Percentiles rank a stretch among this genome's conserved stretches.
These are phyloP conservation scores for Pleurotus sapidus DNA, from an alignment of 768 basidiomycete genomes.

Conservation along the genomic window DNA sequence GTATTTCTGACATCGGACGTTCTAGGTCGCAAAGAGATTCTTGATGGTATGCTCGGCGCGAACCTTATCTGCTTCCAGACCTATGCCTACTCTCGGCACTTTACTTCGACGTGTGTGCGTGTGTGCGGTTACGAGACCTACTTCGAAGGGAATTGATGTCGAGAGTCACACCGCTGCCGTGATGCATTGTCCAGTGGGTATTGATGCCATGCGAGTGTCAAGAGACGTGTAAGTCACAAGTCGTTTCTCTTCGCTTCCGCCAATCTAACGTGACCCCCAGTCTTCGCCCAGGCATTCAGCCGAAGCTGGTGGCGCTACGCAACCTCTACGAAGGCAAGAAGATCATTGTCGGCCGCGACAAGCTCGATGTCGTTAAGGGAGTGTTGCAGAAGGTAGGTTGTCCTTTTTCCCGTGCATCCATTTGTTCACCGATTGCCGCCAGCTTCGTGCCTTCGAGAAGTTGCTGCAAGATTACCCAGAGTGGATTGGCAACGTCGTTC, in stretches of 20 bases:
- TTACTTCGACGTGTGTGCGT: conserved; percentile 90
- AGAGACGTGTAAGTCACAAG: conserved; percentile 60
- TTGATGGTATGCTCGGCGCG: conserved; percentile 97
- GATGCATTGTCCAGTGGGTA: conserved; percentile 91
- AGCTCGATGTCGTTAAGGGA: conserved; percentile 98
- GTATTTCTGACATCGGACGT: neutral
- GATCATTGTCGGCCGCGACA: conserved; percentile 97
- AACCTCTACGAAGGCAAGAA: conserved; percentile 93
- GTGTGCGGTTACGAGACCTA: conserved; percentile 95
- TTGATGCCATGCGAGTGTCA: conserved; percentile 89
- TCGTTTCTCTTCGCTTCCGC: neutral
- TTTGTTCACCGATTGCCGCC: neutral
- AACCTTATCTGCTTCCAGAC: conserved; percentile 98
- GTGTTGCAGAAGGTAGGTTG: conserved; percentile 83
- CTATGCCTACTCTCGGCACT: conserved; percentile 94
- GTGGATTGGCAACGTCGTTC: conserved; percentile 88
- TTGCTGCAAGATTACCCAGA: conserved; percentile 91
- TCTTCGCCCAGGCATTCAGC: conserved; percentile 75
- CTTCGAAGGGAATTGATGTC: conserved; percentile 71
- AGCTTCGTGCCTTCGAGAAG: conserved; percentile 95
- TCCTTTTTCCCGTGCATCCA: neutral
- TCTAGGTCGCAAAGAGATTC: conserved; percentile 81
- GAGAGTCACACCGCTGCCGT: conserved; percentile 82
- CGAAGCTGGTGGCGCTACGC: conserved; percentile 85
- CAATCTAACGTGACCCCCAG: conserved; percentile 25